Percentiles rank a stretch among this genome's conserved stretches.
These are phyloP conservation scores for Vararia minispora DNA, from an alignment of 768 basidiomycete species.

Conservation along the genomic window DNA sequence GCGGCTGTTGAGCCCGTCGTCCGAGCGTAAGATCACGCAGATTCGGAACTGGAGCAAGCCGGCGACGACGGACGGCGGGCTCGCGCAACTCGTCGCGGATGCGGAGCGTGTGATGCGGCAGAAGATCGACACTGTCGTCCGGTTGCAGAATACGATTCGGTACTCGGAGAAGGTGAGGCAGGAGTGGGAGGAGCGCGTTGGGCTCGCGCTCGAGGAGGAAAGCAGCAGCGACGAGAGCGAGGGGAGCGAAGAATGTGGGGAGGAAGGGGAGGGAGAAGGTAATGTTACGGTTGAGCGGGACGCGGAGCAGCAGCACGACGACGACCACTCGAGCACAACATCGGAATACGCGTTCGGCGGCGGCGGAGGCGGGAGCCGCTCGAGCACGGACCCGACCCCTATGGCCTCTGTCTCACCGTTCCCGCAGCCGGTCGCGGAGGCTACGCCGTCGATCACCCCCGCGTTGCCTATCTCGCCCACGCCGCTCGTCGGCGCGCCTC, in stretches of 20 bases:
- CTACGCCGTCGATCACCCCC: slow-evolving; percentile 8
- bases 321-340: slow-evolving; percentile 50
- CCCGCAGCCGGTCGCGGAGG: slow-evolving; percentile 11
- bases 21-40: slow-evolving; percentile 77
- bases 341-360: slow-evolving; percentile 53
- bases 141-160: slow-evolving; percentile 93
- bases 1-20: slow-evolving; percentile 76
- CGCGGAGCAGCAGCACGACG: slow-evolving; percentile 22
- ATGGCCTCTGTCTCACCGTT: slow-evolving; percentile 43
- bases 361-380: slow-evolving; percentile 28
- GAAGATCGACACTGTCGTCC: slow-evolving; percentile 90
- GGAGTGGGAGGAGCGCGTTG: slow-evolving; percentile 92
- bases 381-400: slow-evolving; percentile 57
- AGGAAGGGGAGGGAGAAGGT: slow-evolving; percentile 21
- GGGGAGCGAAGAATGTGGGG: slow-evolving; percentile 32
- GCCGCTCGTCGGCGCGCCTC: too few relatives aligned
- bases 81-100: slow-evolving; percentile 76
- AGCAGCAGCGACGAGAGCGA: slow-evolving; percentile 45
- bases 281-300: slow-evolving; percentile 12
- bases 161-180: slow-evolving; percentile 96
- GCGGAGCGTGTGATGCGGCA: slow-evolving; percentile 82
- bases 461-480: too few relatives aligned
- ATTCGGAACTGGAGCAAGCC: slow-evolving; percentile 85
- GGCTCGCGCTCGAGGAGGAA: slow-evolving; percentile 45
- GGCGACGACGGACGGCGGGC: slow-evolving; percentile 72